Conservation (phyloP, 306 rosid genomes). For the Prunus padus region DNA sequence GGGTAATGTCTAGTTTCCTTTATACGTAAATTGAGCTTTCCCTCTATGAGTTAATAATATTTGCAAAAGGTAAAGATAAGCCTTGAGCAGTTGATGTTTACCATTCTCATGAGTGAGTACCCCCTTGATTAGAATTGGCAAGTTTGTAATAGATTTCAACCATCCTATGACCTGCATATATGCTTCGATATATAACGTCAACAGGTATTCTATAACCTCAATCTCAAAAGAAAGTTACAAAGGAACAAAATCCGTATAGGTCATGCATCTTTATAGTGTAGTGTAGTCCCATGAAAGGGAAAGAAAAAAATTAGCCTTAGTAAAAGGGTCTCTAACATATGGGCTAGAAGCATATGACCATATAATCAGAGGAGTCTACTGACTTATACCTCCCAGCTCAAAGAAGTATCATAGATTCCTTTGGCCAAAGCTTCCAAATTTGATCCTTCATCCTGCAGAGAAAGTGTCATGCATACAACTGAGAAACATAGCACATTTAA, state of each 20-base stretch:
- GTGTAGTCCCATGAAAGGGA: not conserved
- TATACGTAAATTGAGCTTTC: too few species aligned
- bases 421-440: slow-evolving; percentile 36
- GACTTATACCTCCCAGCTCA: slow-evolving; percentile 53
- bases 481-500: not conserved
- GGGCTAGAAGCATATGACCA: too few species aligned
- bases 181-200: not conserved
- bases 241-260: not conserved
- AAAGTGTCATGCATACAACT: not conserved
- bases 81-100: slow-evolving; percentile 7
- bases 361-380: not conserved
- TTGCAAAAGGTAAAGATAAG: too few species aligned
- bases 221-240: not conserved
- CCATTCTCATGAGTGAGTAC: slow-evolving; percentile 51
- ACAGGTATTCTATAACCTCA: not conserved
- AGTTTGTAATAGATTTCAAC: slow-evolving; percentile 38
- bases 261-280: not conserved
- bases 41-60: too few species aligned
- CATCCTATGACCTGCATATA: slow-evolving; percentile 32
- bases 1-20: not conserved
- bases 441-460: slow-evolving; percentile 53
- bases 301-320: not conserved
- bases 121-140: slow-evolving; percentile 46
- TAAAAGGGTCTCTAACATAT: too few species aligned
- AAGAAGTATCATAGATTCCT: slow-evolving; percentile 40